Evolutionary conservation across 1,284 basidiomycete species (phyloP), one percentile per base, ranked within the genome.

Genomic region (Agaricales sp.): DNA sequence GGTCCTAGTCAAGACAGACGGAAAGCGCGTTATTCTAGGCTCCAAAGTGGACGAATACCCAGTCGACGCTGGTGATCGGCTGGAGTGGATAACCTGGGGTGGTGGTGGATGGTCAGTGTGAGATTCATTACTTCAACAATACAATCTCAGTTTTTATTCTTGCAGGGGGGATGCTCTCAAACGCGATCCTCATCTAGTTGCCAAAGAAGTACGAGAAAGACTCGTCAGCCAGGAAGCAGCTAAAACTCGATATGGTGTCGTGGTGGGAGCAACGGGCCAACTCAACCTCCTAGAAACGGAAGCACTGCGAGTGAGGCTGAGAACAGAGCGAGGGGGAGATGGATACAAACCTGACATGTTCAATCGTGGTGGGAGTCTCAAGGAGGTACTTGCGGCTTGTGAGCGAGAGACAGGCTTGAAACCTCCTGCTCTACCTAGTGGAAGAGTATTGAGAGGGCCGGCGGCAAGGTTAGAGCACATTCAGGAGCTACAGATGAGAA

Each of bases 231-330:
- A 61, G 23, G 46, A 57, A 12, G 26, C 48, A 39, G n/a, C n/a
- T n/a, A n/a, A n/a, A n/a, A n/a, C n/a, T n/a, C 60, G 59, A 18
- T 64, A 63, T 49, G 62, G 62, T 2, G 62, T 64, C 4, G 54
- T 58, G 20, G 50, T 63, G 23, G 57, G 52, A 12, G 46, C 52
- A 20, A 41, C 23, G 2, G 52, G 55, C n/a, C 50, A 54, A 13
- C 55, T 57, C n/a, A 57, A 60, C 45, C 26, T 51, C 25, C 41
- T 46, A 3, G 57, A 53, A n/a, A 62, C 60, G 8, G 47, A 45
- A 18, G 51, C 41, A 1, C 47, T 59, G 30, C 56, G 60, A 12
- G 50, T 52, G 3, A 39, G 52, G 2, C 60, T 61, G 61, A 51
- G 25, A 38, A 38, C 50, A 18, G 50, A 30, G 24, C 57, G 57